phyloP scores from a whole-genome alignment of 2,329 filamentous ascomycete species.

The Byssochlamys sp. region DNA sequence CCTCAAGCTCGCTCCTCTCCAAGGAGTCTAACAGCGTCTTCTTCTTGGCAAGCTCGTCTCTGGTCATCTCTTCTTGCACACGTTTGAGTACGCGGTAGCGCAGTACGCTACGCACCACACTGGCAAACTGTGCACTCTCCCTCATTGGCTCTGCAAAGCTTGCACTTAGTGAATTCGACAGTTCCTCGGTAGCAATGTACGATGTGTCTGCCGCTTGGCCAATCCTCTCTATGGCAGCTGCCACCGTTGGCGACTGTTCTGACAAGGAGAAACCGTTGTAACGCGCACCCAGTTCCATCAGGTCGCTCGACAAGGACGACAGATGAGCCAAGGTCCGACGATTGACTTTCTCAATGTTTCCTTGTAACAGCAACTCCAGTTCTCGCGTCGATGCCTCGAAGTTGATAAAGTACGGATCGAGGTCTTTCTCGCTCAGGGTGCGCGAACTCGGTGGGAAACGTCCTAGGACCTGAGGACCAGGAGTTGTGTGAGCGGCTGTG shows the following conservation, averaged over 20 bases:
- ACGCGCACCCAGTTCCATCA: slow-evolving; percentile 86
- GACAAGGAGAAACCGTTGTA: slow-evolving; percentile 96
- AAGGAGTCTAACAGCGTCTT: slow-evolving; percentile 69
- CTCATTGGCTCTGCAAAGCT: slow-evolving; percentile 96
- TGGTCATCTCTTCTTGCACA: slow-evolving; percentile 94
- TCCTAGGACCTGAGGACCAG: slow-evolving; percentile 57
- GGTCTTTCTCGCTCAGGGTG: slow-evolving; percentile 71
- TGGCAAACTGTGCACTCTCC: slow-evolving; percentile 92
- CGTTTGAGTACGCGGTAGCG: slow-evolving; percentile 85
- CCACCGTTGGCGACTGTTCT: slow-evolving; percentile 78
- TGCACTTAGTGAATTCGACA: slow-evolving; percentile 77
- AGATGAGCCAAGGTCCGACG: slow-evolving; percentile 78
- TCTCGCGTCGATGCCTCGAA: slow-evolving; percentile 90
- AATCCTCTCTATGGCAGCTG: slow-evolving; percentile 83
- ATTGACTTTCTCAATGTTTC: slow-evolving; percentile 95
- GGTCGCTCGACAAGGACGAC: slow-evolving; percentile 70
- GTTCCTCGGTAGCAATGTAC: slow-evolving; percentile 88
- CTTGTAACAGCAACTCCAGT: slow-evolving; percentile 74
- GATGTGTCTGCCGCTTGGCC: slow-evolving; percentile 93
- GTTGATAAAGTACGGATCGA: slow-evolving; percentile 90
- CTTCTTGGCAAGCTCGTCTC: slow-evolving; percentile 86
- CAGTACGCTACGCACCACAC: slow-evolving; percentile 79
- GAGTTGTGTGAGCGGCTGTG: slow-evolving; percentile 4
- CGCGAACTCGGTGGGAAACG: slow-evolving; percentile 74
- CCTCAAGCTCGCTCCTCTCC: slow-evolving; percentile 88